Percentiles rank a stretch among this genome's conserved stretches.
phyloP scores from a whole-genome alignment of 495 filamentous ascomycete genomes.

The Xylaria cubensis region DNA sequence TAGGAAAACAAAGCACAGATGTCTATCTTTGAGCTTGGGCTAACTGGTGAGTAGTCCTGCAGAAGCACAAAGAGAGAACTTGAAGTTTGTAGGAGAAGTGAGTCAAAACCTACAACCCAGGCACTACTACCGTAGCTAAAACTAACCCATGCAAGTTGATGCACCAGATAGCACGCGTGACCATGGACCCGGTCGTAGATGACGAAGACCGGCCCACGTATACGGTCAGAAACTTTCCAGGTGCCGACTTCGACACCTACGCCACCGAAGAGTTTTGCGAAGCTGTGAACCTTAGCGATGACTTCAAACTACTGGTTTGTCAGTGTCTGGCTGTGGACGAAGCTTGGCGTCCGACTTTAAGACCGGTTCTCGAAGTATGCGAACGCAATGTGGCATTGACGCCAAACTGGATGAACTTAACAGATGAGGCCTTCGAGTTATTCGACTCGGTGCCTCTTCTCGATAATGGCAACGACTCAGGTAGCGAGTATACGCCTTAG shows the following conservation, averaged over 20 bases:
- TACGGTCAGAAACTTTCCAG: neutral
- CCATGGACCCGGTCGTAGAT: neutral
- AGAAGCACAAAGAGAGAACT: conserved; percentile 3
- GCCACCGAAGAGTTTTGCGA: neutral
- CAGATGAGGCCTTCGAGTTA: neutral
- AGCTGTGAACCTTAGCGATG: neutral
- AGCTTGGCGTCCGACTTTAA: neutral
- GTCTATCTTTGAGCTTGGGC: neutral
- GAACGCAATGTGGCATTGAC: neutral
- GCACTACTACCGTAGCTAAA: neutral
- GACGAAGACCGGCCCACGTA: neutral
- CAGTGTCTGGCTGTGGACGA: neutral
- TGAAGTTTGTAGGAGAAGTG: neutral
- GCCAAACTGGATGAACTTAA: neutral
- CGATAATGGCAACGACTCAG: neutral
- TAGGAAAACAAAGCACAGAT: neutral
- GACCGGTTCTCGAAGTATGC: neutral
- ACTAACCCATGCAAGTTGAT: conserved; percentile 1
- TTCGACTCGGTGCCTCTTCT: neutral
- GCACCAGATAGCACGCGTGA: neutral
- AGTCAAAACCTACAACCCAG: neutral
- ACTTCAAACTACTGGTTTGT: neutral
- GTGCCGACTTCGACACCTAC: neutral
- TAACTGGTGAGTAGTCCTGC: neutral
- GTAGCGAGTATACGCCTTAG: neutral